Evolutionary conservation across 2,329 filamentous ascomycete species (phyloP).

Genomic region (Exophiala viscosa): DNA sequence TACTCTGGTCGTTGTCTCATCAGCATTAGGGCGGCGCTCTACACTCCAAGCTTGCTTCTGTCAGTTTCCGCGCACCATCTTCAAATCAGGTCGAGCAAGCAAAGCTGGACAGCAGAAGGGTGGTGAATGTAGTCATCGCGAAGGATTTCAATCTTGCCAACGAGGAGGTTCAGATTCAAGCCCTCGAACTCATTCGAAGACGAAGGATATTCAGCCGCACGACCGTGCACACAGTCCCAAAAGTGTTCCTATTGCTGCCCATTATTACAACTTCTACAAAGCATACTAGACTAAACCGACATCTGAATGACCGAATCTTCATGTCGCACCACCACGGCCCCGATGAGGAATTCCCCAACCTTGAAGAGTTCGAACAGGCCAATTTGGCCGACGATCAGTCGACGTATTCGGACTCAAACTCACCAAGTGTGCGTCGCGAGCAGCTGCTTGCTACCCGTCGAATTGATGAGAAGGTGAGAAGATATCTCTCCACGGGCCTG

Average conservation of each 20-base stretch:
- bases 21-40: slow-evolving; percentile 5
- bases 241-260: slow-evolving; percentile 74
- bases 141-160: slow-evolving; percentile 72
- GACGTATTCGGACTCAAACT: slow-evolving; percentile 11
- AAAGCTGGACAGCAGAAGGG: slow-evolving; percentile 50
- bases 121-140: slow-evolving; percentile 80
- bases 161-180: slow-evolving; percentile 79
- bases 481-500: not conserved
- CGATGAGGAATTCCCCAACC: slow-evolving; percentile 67
- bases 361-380: slow-evolving; percentile 58
- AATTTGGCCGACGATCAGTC: slow-evolving; percentile 12
- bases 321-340: slow-evolving; percentile 80
- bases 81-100: slow-evolving; percentile 7
- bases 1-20: not conserved
- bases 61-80: slow-evolving; percentile 14
- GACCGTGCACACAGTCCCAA: slow-evolving; percentile 69
- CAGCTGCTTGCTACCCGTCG: slow-evolving; percentile 13
- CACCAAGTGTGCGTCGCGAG: slow-evolving; percentile 7
- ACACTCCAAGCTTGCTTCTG: slow-evolving; percentile 9
- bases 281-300: slow-evolving; percentile 36
- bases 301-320: slow-evolving; percentile 74
- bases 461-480: slow-evolving; percentile 29
- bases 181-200: slow-evolving; percentile 70
- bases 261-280: slow-evolving; percentile 51
- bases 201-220: slow-evolving; percentile 73